Base-by-base conservation (phyloP, 1,284 basidiomycete species). In the Rhodofomes roseus region DNA sequence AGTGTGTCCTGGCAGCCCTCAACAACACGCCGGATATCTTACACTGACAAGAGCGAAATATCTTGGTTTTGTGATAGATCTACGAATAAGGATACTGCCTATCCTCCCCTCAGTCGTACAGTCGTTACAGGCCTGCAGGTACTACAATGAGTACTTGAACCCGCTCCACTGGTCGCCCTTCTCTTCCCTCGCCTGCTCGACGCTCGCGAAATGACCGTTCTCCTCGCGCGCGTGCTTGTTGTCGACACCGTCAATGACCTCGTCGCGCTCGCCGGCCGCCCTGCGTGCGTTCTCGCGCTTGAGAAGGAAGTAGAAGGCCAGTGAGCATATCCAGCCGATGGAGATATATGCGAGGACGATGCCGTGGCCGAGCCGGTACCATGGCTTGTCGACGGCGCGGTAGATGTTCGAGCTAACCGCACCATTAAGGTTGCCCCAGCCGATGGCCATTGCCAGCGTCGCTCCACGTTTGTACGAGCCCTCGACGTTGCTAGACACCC, bases 391-490 rank as follows among this genome's bases (percentile, higher is more conserved):
- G 48, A 71, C 73, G 1, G 81, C 80, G 34, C 87, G 85, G 70
- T 92, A 91, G 11, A 88, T 80, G 69, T 89, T 89, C 29, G 86
- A 87, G 62, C 83, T 83, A 23, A 89, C 83, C 18, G 87, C 87
- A 9, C 88, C 87, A 66, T 89, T 88, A 37, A 89, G 72, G 66
- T 89, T 88, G 18, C 86, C 86, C 66, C 85, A 83, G 58, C 83
- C 81, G 58, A 89, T 87, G 5, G 84, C 80, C 85, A 89, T 86
- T 0, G 79, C 90, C 25, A 90, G 75, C 0, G 86, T 81, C 1
- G 90, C 88, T 63, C 86, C 86, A 23, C 89, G 85, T 66, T 91
- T 91, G 72, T 91, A 92, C 0, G 83, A 81, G 7, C 89, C 79
- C 66, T 85, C 83, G 37, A 79, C 74, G 57, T 83, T 83, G 55